These are phyloP conservation scores for Fusarium dlaminii DNA, from an alignment of 2,329 filamentous ascomycete species.

Conservation along the genomic window DNA sequence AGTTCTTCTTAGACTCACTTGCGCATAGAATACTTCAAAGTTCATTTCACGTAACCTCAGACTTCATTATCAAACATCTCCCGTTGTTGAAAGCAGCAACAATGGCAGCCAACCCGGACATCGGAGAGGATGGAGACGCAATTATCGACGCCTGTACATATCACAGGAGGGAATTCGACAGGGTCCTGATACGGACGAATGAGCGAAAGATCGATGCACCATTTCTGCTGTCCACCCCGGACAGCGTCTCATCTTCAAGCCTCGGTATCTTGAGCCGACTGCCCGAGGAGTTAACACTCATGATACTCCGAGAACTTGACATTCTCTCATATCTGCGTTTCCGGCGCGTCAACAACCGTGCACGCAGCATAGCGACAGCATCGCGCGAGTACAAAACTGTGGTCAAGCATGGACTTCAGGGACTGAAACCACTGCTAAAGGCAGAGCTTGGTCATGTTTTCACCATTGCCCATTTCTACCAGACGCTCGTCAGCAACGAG, in stretches of 20 bases:
- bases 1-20: not conserved
- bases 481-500: not conserved
- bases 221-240: not conserved
- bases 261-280: not conserved
- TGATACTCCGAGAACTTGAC: conserved; percentile 6
- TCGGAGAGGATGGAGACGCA: not conserved
- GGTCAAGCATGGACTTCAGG: not conserved
- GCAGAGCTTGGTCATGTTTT: not conserved
- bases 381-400: not conserved
- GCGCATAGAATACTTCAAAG: not conserved
- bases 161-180: conserved; percentile 14
- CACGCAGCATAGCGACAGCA: not conserved
- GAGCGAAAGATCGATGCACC: conserved; percentile 2
- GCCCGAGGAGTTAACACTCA: not conserved
- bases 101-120: not conserved
- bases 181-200: not conserved
- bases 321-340: conserved; percentile 13
- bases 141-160: conserved; percentile 8
- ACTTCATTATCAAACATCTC: not conserved
- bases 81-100: too few species aligned
- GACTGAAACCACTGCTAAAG: conserved; percentile 10
- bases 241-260: not conserved
- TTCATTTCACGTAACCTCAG: not conserved
- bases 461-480: not conserved
- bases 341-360: not conserved